Percentiles rank a stretch among this genome's conserved stretches.
Evolutionary conservation across 257 asterid species (phyloP).

Genomic region (Scutellaria minor): DNA sequence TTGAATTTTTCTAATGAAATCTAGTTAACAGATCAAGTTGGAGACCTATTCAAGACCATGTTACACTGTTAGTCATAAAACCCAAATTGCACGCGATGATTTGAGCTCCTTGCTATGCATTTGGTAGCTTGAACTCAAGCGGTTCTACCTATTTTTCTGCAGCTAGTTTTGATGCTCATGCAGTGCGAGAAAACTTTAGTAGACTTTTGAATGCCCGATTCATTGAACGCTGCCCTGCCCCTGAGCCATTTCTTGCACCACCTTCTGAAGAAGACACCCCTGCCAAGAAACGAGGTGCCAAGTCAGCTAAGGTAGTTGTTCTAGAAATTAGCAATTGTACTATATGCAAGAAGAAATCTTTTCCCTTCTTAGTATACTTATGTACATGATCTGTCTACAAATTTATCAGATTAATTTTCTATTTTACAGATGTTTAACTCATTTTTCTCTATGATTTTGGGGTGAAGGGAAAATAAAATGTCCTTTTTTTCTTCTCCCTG

Average conservation of each 20-base stretch:
- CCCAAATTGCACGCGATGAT: neutral
- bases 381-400: neutral
- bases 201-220: constrained; percentile 69
- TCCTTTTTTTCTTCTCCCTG: neutral
- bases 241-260: constrained; percentile 75
- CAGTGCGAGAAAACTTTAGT: constrained; percentile 53
- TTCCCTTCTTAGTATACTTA: neutral
- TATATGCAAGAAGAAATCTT: neutral
- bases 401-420: neutral
- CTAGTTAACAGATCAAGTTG: neutral
- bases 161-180: constrained; percentile 56
- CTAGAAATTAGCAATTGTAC: neutral
- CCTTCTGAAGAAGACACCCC: constrained; percentile 49
- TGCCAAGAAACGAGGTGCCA: constrained; percentile 29
- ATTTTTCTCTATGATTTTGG: neutral
- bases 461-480: neutral
- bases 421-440: neutral
- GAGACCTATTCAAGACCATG: neutral
- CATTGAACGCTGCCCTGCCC: constrained; percentile 91
- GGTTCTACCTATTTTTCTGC: constrained; percentile 30
- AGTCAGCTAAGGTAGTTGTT: constrained; percentile 30
- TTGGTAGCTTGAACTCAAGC: neutral
- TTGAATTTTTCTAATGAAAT: neutral
- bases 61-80: neutral
- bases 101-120: neutral